phyloP scores from a whole-genome alignment of 1,139 yeast genomes.

The Arxiozyma slooffiae region DNA sequence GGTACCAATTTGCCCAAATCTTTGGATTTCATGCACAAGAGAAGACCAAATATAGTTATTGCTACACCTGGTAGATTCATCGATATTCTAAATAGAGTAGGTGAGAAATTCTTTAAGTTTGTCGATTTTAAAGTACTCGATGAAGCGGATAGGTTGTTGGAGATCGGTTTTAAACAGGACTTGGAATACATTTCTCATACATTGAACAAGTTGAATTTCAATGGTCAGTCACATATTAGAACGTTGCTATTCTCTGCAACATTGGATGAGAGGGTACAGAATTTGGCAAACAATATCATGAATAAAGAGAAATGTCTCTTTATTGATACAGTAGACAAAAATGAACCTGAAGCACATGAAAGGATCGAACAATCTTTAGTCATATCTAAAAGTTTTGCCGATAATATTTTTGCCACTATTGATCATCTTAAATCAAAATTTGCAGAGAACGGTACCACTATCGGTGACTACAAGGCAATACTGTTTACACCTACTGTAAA shows the following conservation, averaged over 20 bases:
- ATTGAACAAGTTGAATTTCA: slow-evolving; percentile 37
- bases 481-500: slow-evolving; percentile 74
- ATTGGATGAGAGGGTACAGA: slow-evolving; percentile 54
- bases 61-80: slow-evolving; percentile 87
- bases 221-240: slow-evolving; percentile 36
- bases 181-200: slow-evolving; percentile 46
- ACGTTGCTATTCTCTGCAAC: slow-evolving; percentile 85
- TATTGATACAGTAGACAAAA: slow-evolving; percentile 66
- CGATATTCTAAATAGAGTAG: slow-evolving; percentile 46
- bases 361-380: slow-evolving; percentile 61
- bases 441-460: slow-evolving; percentile 10
- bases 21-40: slow-evolving; percentile 28
- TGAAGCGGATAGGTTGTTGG: slow-evolving; percentile 79
- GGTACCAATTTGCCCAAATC: slow-evolving; percentile 38
- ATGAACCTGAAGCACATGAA: slow-evolving; percentile 71
- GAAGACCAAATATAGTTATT: slow-evolving; percentile 49
- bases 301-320: slow-evolving; percentile 49
- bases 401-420: slow-evolving; percentile 46
- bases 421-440: slow-evolving; percentile 36
- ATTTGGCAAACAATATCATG: slow-evolving; percentile 57
- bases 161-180: slow-evolving; percentile 63
- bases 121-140: slow-evolving; percentile 66
- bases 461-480: slow-evolving; percentile 52
- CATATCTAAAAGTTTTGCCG: slow-evolving; percentile 39
- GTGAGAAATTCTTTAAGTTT: slow-evolving; percentile 42